phyloP scores from a whole-genome alignment of 306 rosid genomes.

The Ziziphus jujuba region DNA sequence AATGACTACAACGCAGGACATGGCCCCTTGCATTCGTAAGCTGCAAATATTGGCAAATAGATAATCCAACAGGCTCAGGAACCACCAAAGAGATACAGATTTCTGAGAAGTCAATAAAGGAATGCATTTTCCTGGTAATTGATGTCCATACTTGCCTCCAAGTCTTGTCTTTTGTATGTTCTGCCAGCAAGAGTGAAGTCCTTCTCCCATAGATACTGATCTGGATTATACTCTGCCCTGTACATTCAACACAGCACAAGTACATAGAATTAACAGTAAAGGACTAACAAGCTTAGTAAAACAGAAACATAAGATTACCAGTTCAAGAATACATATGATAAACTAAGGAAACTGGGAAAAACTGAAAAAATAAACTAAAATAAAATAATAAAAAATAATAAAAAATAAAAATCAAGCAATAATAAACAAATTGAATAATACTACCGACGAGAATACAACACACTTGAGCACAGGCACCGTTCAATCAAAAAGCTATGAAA shows the following conservation, averaged over 20 bases:
- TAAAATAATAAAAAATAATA: too few species aligned
- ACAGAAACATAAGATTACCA: neutral
- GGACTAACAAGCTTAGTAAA: constrained; percentile 15
- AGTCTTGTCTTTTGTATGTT: constrained; percentile 80
- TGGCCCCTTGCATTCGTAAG: constrained; percentile 81
- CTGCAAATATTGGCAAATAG: constrained; percentile 49
- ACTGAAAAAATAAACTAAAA: neutral
- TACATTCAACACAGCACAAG: constrained; percentile 29
- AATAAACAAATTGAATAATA: too few species aligned
- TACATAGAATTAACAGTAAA: constrained; percentile 7
- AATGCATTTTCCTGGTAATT: constrained; percentile 27
- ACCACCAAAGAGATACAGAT: constrained; percentile 15
- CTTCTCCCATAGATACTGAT: constrained; percentile 91
- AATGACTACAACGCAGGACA: constrained; percentile 85
- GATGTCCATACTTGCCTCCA: constrained; percentile 95
- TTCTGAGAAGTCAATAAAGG: constrained; percentile 16
- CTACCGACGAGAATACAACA: too few species aligned
- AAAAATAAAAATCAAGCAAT: neutral
- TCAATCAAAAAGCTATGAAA: too few species aligned
- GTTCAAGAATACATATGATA: neutral
- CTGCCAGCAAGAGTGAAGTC: constrained; percentile 84
- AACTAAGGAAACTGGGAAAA: neutral
- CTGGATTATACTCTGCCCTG: constrained; percentile 97
- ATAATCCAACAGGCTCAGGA: constrained; percentile 30
- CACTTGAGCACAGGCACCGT: too few species aligned